These are phyloP conservation scores for Gleditsia sinensis DNA, from an alignment of 306 rosid species.

Conservation along the genomic window DNA sequence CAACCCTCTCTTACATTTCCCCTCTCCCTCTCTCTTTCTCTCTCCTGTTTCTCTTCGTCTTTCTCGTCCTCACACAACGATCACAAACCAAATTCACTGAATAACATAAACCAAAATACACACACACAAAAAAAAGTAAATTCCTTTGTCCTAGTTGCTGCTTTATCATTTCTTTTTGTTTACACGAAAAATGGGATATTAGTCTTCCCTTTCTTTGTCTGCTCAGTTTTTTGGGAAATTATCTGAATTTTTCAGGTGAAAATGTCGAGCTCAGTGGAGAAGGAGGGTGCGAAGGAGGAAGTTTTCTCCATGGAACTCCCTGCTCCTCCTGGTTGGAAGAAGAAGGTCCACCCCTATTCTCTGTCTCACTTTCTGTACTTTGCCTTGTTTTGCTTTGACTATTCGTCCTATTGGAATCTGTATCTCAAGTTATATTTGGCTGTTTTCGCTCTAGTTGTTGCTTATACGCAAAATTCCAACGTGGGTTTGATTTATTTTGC, in stretches of 20 bases:
- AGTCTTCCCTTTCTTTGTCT: neutral
- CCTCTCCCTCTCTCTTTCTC: neutral
- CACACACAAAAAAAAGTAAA: conserved; percentile 26
- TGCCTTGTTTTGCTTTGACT: conserved; percentile 20
- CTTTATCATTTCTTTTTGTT: neutral
- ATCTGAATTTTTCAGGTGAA: conserved; percentile 56
- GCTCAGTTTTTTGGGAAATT: neutral
- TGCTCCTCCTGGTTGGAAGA: conserved; percentile 96
- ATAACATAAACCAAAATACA: no score
- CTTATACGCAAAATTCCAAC: conserved; percentile 21
- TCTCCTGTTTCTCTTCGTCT: neutral
- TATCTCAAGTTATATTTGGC: neutral
- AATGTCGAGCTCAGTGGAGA: conserved; percentile 84
- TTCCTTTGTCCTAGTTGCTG: neutral
- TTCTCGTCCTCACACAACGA: conserved; percentile 8
- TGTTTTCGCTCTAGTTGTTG: neutral
- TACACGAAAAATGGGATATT: neutral
- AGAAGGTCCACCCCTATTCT: conserved; percentile 62
- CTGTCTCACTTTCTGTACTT: neutral
- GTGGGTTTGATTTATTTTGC: conserved; percentile 33
- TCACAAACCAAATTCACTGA: conserved; percentile 8
- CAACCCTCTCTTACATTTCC: neutral
- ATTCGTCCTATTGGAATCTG: conserved; percentile 16
- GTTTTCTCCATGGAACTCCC: conserved; percentile 84
- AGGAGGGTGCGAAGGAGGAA: conserved; percentile 60